Evolutionary conservation across 176 grass and related monocot genomes (phyloP), one percentile per base, ranked within the genome.

Genomic region (Typha latifolia): DNA sequence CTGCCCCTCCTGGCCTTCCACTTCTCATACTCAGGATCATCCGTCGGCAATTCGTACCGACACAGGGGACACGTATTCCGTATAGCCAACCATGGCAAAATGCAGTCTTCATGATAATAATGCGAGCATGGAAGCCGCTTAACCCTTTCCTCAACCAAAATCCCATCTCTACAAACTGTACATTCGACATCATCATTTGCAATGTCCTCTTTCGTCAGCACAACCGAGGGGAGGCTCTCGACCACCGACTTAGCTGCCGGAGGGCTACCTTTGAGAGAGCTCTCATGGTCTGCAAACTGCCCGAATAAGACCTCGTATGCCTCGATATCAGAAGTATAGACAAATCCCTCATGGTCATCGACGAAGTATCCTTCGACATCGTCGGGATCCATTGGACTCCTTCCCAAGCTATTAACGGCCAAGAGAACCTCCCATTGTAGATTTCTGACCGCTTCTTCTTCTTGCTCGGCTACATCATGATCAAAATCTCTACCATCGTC

Each of bases 1-100:
- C 51, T 55, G 32, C 51, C 82, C 26, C 32, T 66, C 70, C 53
- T 70, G 4, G 73, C 84, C 64, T 64, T 90, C 83, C 74, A 84
- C 69, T 52, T 86, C 80, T 95, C 90, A 67, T 86, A 86, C 15
- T 86, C 77, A 47, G 43, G 74, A 72, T 95, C 90, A 31, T 95
- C 90, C 16, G 86, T 86, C 14, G 86, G 85, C 71, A 95, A 76
- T 69, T 95, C 86, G 49, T 81, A 84, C 65, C 90, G 86, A 63
- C 90, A 95, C 16, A 95, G 84, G n/a, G 90, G 90, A 59, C 90
- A 95, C 7, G 90, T 95, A 51, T 90, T 95, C 67, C 86, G 81
- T 72, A 95, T 90, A 23, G 67, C 80, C 27, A 95, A 78, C 86
- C 86, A 95, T 12, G 86, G 86, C 59, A 90, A 75, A 74, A 95